phyloP scores from a whole-genome alignment of 768 basidiomycete species.

The Piloderma croceum region DNA sequence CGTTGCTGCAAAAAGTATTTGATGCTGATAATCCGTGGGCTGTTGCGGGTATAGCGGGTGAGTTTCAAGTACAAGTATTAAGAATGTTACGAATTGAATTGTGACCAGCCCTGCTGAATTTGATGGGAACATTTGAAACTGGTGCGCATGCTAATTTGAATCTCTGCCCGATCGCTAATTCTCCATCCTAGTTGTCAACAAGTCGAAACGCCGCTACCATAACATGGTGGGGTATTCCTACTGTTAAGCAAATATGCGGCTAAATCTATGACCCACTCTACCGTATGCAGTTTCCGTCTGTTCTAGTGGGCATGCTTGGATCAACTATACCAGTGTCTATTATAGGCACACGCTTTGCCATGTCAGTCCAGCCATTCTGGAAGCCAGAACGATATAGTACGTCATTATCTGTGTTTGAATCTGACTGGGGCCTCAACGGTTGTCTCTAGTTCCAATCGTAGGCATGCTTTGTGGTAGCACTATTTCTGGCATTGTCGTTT shows the following conservation, averaged over 20 bases:
- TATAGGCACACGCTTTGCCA: constrained; percentile 68
- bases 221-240: constrained; percentile 54
- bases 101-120: constrained; percentile 67
- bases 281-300: constrained; percentile 46
- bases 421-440: neutral
- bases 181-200: constrained; percentile 59
- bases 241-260: neutral
- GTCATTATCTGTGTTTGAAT: constrained; percentile 13
- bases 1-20: constrained; percentile 68
- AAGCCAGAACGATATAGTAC: constrained; percentile 73
- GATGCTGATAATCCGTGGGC: constrained; percentile 69
- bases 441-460: constrained; percentile 60
- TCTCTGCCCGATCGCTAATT: neutral
- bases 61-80: no score
- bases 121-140: constrained; percentile 73
- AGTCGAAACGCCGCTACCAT: constrained; percentile 63
- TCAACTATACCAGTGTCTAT: constrained; percentile 78
- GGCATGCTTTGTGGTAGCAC: constrained; percentile 85
- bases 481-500: constrained; percentile 70
- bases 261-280: constrained; percentile 8
- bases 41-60: constrained; percentile 68
- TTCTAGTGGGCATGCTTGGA: constrained; percentile 63
- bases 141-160: constrained; percentile 38
- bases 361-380: constrained; percentile 79
- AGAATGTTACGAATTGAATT: no score